Percentiles rank a stretch among this genome's conserved stretches.
Evolutionary conservation across 306 rosid species (phyloP).

Genomic region (Dalbergia oliveri): DNA sequence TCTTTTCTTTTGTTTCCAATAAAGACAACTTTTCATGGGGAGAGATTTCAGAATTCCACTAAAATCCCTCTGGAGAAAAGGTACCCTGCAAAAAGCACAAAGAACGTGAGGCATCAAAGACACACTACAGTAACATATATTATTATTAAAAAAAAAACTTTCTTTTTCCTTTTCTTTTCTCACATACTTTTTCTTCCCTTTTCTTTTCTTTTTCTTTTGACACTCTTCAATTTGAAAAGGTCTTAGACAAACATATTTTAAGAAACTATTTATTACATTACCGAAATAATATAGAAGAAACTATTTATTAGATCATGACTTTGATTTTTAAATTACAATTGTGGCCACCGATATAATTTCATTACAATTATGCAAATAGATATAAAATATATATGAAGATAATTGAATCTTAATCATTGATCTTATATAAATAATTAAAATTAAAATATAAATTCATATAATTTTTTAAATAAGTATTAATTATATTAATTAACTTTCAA

Average conservation of each 20-base stretch:
- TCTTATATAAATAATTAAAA: too few relatives aligned
- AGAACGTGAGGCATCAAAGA: conserved; percentile 72
- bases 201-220: conserved; percentile 30
- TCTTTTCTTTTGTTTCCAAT: conserved; percentile 31
- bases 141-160: not conserved
- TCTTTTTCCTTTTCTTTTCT: conserved; percentile 6
- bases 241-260: not conserved
- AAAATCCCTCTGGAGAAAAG: conserved; percentile 45
- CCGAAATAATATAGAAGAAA: too few relatives aligned
- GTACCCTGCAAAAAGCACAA: conserved; percentile 66
- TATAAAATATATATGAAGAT: too few relatives aligned
- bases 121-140: conserved; percentile 52
- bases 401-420: too few relatives aligned
- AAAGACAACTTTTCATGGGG: conserved; percentile 48
- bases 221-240: not conserved
- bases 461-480: too few relatives aligned
- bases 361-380: too few relatives aligned
- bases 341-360: too few relatives aligned
- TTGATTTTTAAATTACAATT: too few relatives aligned
- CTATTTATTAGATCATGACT: too few relatives aligned
- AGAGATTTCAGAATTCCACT: conserved; percentile 45
- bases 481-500: too few relatives aligned
- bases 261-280: not conserved
- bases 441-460: too few relatives aligned
- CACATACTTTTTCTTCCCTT: conserved; percentile 1